Evolutionary conservation across 768 basidiomycete species (phyloP), one percentile per base, ranked within the genome.

Genomic region (Coprinellus micaceus): DNA sequence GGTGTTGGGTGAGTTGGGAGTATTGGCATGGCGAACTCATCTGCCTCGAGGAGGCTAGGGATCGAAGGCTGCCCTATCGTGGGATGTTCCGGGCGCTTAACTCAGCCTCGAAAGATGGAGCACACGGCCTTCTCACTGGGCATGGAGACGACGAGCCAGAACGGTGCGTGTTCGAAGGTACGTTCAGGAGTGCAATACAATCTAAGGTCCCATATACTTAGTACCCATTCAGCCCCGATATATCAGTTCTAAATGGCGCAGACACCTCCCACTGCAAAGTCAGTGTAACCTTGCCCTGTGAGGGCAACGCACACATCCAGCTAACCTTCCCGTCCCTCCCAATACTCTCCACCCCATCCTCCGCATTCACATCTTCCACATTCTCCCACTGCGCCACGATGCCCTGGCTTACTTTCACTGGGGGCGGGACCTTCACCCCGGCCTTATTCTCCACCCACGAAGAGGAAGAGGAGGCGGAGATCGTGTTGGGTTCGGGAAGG

Each of bases 201-300:
- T 33, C 33, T 13, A 33, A 13, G 6, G 33, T 33, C 33, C 6
- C n/a, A 19, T 17, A 5, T n/a, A 7, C 41, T 7, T 6, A 22
- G 9, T 5, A n/a, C 47, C 57, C 43, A 61, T n/a, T n/a, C 54
- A 71, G 41, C 25, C 68, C 69, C 17, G 45, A 40, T 17, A 73
- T 60, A 1, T 56, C 54, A 10, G 58, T 62, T 15, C 49, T 60
- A 4, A 61, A 56, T 9, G 73, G 73, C 15, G 68, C 63, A 2
- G 66, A 60, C 4, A 76, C 69, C 58, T 77, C 76, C 64, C 70
- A 77, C 37, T 72, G 67, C 54, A 76, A 43, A 6, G 85, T 4
- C 48, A 76, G 61, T 33, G 66, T 67, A 15, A 70, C 44, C 29
- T 66, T 73, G 5, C 62, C 65, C 50, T 69, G 69, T 13, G 72